These are phyloP conservation scores for Tolypocladium sp. DNA, from an alignment of 2,329 filamentous ascomycete genomes.

Conservation along the genomic window DNA sequence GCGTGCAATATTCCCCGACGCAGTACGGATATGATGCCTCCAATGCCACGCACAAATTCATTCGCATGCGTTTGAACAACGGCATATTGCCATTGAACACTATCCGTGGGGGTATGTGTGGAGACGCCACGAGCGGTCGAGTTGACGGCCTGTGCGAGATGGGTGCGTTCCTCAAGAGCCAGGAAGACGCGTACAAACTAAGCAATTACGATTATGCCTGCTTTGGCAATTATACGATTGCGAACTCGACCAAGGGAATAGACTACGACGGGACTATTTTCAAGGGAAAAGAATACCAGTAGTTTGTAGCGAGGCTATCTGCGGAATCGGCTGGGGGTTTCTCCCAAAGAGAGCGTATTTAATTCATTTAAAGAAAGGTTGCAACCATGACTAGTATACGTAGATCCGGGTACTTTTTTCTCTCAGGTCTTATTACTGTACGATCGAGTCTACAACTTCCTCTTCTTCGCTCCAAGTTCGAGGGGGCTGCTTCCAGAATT, in stretches of 20 bases:
- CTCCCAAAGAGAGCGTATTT: no score
- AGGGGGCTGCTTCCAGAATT: no score
- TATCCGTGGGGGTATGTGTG: slow-evolving; percentile 35
- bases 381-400: no score
- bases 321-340: no score
- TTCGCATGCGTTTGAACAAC: slow-evolving; percentile 39
- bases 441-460: no score
- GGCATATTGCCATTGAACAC: slow-evolving; percentile 36
- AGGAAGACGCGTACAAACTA: slow-evolving; percentile 24
- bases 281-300: slow-evolving; percentile 3
- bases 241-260: slow-evolving; percentile 22
- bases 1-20: slow-evolving; percentile 28
- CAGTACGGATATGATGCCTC: slow-evolving; percentile 35
- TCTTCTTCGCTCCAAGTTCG: no score
- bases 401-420: no score
- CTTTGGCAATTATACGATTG: slow-evolving; percentile 36
- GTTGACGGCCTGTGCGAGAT: slow-evolving; percentile 36
- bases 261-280: slow-evolving; percentile 33
- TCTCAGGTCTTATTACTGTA: no score
- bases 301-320: background rate
- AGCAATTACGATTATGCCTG: slow-evolving; percentile 38
- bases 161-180: slow-evolving; percentile 29
- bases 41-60: slow-evolving; percentile 33
- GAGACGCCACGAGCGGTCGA: slow-evolving; percentile 14
- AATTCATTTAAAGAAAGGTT: no score